A percentile compares a stretch with the other conserved stretches of the same genome.
Evolutionary conservation across 345 rosid genomes (phyloP).

Genomic region (Mallotus nudiflorus): DNA sequence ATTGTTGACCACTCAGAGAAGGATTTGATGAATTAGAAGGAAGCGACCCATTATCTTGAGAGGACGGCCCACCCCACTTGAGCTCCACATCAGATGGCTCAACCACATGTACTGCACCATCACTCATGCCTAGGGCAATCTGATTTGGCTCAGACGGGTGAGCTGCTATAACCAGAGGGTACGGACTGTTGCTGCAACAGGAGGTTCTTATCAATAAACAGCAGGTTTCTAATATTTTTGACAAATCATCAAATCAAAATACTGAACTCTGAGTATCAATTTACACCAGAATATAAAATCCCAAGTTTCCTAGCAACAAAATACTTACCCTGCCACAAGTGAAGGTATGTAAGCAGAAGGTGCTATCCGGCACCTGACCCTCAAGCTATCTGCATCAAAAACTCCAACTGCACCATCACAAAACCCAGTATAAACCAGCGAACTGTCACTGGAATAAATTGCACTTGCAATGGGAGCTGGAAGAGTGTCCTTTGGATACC

Average conservation of each 20-base stretch:
- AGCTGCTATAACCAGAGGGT: constrained; percentile 56
- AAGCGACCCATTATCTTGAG: constrained; percentile 42
- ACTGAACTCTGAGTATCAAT: neutral
- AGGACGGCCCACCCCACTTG: constrained; percentile 46
- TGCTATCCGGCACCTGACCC: constrained; percentile 50
- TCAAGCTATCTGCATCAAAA: constrained; percentile 49
- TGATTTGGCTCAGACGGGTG: constrained; percentile 67
- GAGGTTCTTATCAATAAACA: neutral
- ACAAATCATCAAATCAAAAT: neutral
- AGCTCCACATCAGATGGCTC: constrained; percentile 51
- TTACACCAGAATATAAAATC: neutral
- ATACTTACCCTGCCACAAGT: constrained; percentile 28
- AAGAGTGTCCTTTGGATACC: constrained; percentile 53
- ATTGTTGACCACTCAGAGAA: constrained; percentile 40
- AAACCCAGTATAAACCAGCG: constrained; percentile 42
- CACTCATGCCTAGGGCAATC: constrained; percentile 63
- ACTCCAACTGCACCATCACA: constrained; percentile 57
- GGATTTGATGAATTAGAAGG: constrained; percentile 53
- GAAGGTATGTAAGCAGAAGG: constrained; percentile 49
- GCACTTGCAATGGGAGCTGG: constrained; percentile 50
- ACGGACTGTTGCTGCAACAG: constrained; percentile 27
- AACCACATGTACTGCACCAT: constrained; percentile 57
- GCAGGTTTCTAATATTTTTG: neutral
- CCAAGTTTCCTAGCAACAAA: neutral
- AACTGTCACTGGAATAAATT: constrained; percentile 51